phyloP scores from a whole-genome alignment of 352 stramenopile species.

The Phytophthora macrochlamydospora region DNA sequence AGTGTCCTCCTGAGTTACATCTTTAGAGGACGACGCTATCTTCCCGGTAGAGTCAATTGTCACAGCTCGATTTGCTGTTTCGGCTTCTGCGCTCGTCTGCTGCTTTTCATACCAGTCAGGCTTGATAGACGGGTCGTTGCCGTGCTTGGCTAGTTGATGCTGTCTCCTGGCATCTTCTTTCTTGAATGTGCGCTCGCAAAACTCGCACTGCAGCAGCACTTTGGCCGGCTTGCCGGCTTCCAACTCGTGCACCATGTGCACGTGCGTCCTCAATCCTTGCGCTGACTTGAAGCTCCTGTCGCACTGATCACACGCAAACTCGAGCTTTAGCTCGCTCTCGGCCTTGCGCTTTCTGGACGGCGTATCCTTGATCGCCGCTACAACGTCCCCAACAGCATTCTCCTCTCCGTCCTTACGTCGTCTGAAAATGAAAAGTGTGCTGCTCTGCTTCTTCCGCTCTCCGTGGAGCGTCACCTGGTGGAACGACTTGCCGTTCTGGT shows the following conservation, averaged over 20 bases:
- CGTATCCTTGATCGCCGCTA: background rate
- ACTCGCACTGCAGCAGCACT: slow-evolving; percentile 38
- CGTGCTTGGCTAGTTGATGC: slow-evolving; percentile 83
- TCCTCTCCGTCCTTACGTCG: slow-evolving; percentile 1
- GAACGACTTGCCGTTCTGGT: slow-evolving; percentile 90
- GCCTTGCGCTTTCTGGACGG: slow-evolving; percentile 46
- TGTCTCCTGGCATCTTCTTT: slow-evolving; percentile 78
- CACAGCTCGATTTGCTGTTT: background rate
- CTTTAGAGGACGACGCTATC: background rate
- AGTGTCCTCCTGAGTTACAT: background rate
- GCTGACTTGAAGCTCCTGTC: slow-evolving; percentile 70
- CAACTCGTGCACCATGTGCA: slow-evolving; percentile 88
- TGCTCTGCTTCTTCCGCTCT: slow-evolving; percentile 68
- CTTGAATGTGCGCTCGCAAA: slow-evolving; percentile 72
- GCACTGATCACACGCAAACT: slow-evolving; percentile 59
- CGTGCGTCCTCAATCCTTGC: slow-evolving; percentile 77
- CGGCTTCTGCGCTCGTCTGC: slow-evolving; percentile 9
- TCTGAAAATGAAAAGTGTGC: slow-evolving; percentile 69
- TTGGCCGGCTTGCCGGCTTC: slow-evolving; percentile 24
- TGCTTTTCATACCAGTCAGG: slow-evolving; percentile 77
- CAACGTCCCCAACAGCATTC: background rate
- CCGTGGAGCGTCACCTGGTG: slow-evolving; percentile 76
- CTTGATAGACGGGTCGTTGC: slow-evolving; percentile 72
- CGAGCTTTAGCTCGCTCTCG: slow-evolving; percentile 23
- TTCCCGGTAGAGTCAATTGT: background rate